These are phyloP conservation scores for Colletotrichum scovillei DNA, from an alignment of 2,329 filamentous ascomycete genomes.

Conservation along the genomic window DNA sequence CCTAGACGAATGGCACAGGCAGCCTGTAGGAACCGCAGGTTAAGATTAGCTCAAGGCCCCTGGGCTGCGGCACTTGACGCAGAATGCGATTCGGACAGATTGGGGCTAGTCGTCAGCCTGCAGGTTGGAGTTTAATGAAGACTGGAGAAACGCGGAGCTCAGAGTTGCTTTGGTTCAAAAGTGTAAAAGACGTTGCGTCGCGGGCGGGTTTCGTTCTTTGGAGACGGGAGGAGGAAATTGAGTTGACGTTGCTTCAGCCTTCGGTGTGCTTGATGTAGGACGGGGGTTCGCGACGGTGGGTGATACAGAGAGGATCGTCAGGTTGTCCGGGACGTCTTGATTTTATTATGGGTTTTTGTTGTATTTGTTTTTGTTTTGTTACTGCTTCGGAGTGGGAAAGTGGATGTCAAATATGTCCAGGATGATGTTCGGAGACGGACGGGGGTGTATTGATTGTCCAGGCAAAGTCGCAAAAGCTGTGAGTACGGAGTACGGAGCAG, in stretches of 20 bases:
- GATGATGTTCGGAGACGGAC: neutral
- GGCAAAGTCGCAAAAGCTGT: too few species aligned
- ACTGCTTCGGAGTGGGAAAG: neutral
- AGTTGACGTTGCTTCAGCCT: too few species aligned
- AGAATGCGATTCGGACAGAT: conserved; percentile 26
- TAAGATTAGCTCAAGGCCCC: conserved; percentile 28
- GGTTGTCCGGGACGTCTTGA: neutral
- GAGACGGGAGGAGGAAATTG: too few species aligned
- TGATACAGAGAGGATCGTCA: conserved; percentile 5
- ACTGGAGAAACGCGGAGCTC: conserved; percentile 9
- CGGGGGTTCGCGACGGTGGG: conserved; percentile 1
- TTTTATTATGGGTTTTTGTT: neutral
- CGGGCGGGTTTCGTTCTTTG: neutral
- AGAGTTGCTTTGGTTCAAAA: neutral
- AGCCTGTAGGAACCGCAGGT: neutral
- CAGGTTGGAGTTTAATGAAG: conserved; percentile 33
- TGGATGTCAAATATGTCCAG: neutral
- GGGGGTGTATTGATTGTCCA: too few species aligned
- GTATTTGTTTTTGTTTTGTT: conserved; percentile 10
- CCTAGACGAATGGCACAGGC: neutral
- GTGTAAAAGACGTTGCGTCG: neutral
- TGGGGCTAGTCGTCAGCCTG: conserved; percentile 15
- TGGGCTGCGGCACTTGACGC: conserved; percentile 15
- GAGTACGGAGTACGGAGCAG: too few species aligned
- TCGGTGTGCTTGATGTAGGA: neutral